A percentile compares a stretch with the other conserved stretches of the same genome.
These are phyloP conservation scores for Warburgia ugandensis DNA, from an alignment of 164 flowering plant genomes.

Conservation along the genomic window DNA sequence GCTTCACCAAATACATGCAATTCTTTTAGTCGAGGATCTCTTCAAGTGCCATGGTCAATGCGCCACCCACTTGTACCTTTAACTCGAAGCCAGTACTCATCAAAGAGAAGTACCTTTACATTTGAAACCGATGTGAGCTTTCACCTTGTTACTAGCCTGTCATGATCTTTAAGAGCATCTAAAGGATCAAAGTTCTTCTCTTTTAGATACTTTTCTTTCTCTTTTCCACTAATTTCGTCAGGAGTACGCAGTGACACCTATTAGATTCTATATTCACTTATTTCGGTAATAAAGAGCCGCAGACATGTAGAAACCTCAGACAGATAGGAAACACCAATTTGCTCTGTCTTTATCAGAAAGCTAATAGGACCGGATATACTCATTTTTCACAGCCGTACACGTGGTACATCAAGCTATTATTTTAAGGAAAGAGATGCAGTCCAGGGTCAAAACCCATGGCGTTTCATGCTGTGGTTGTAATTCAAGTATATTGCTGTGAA, in stretches of 20 bases:
- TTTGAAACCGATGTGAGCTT: too few relatives aligned
- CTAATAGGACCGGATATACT: not conserved
- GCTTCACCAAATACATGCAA: too few relatives aligned
- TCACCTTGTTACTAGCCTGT: not conserved
- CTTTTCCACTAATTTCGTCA: not conserved
- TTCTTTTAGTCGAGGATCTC: too few relatives aligned
- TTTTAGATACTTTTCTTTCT: not conserved
- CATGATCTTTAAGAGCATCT: not conserved
- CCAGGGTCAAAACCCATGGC: not conserved
- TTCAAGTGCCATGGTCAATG: too few relatives aligned
- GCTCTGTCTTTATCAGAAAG: conserved; percentile 7
- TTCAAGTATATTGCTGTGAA: too few relatives aligned
- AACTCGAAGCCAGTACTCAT: too few relatives aligned
- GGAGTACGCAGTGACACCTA: conserved; percentile 1
- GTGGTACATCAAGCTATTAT: not conserved
- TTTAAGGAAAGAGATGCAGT: conserved; percentile 1
- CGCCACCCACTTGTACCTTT: too few relatives aligned
- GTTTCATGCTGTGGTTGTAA: not conserved
- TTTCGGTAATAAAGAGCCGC: not conserved
- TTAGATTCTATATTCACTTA: not conserved
- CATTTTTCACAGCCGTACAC: not conserved
- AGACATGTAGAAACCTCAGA: too few relatives aligned
- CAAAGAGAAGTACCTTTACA: not conserved
- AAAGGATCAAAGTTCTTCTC: not conserved
- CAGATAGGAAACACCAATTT: too few relatives aligned